phyloP scores from a whole-genome alignment of 2,329 filamentous ascomycete species.

The Monilinia polystroma region DNA sequence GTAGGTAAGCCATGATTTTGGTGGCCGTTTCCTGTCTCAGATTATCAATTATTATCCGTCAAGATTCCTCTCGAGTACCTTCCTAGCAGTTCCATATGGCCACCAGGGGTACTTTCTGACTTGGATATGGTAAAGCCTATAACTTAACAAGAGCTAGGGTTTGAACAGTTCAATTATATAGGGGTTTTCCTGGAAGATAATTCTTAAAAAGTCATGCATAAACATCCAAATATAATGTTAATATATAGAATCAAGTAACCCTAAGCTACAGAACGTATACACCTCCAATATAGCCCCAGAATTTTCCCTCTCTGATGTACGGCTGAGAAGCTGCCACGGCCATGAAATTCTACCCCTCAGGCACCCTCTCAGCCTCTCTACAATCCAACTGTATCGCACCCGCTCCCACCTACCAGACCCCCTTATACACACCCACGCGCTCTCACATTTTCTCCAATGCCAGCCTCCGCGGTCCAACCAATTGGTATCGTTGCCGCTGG shows the following conservation, averaged over 20 bases:
- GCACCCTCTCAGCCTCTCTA: background rate
- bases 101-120: background rate
- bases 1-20: conserved; percentile 25
- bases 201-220: background rate
- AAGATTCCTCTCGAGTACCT: background rate
- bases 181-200: background rate
- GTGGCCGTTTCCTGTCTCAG: background rate
- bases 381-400: background rate
- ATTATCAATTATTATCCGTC: background rate
- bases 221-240: background rate
- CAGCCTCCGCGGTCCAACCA: background rate
- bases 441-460: background rate
- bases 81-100: background rate
- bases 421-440: background rate
- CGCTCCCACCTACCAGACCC: background rate
- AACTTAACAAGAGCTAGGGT: background rate
- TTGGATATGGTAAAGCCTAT: background rate
- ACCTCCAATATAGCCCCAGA: background rate
- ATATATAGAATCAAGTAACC: too few species aligned
- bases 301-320: background rate
- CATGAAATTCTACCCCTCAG: background rate
- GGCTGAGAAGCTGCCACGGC: background rate
- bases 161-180: background rate
- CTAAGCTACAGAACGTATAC: background rate
- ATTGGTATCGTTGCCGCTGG: background rate